Conservation (phyloP, 371 early-diverging fungal species). For the Rhizopus microsporus region DNA sequence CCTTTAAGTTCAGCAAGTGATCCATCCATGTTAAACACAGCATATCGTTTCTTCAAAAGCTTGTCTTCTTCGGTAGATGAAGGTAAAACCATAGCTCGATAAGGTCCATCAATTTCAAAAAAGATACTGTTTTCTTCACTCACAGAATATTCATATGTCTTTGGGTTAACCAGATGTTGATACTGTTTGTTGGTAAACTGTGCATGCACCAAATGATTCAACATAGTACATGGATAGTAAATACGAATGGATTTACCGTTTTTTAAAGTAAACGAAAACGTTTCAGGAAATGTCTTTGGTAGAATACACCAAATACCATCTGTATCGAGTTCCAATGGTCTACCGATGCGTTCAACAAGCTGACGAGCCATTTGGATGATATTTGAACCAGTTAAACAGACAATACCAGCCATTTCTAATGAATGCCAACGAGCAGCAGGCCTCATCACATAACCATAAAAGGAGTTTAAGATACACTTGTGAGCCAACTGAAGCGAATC, state of each 20-base stretch:
- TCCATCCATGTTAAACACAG: constrained; percentile 97
- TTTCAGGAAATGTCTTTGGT: constrained; percentile 93
- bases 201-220: constrained; percentile 97
- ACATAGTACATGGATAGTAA: constrained; percentile 96
- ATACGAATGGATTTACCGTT: constrained; percentile 81
- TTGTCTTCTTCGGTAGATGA: constrained; percentile 97
- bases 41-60: constrained; percentile 98
- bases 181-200: constrained; percentile 99
- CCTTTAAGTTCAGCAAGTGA: constrained; percentile 98
- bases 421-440: constrained; percentile 99
- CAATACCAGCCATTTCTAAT: constrained; percentile 99
- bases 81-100: constrained; percentile 99
- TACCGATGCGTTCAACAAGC: constrained; percentile 93
- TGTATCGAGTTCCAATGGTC: constrained; percentile 98
- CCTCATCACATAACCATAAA: constrained; percentile 99
- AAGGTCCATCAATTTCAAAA: constrained; percentile 99
- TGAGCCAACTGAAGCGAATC: constrained; percentile 99
- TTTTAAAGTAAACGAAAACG: constrained; percentile 79
- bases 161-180: constrained; percentile 71
- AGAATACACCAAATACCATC: constrained; percentile 99
- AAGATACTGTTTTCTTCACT: constrained; percentile 96
- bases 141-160: constrained; percentile 67
- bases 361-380: constrained; percentile 98
- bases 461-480: constrained; percentile 99
- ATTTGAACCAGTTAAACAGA: constrained; percentile 95